Conservation (phyloP, 2,329 filamentous ascomycete genomes). For the Byssoonygena ceratinophila region DNA sequence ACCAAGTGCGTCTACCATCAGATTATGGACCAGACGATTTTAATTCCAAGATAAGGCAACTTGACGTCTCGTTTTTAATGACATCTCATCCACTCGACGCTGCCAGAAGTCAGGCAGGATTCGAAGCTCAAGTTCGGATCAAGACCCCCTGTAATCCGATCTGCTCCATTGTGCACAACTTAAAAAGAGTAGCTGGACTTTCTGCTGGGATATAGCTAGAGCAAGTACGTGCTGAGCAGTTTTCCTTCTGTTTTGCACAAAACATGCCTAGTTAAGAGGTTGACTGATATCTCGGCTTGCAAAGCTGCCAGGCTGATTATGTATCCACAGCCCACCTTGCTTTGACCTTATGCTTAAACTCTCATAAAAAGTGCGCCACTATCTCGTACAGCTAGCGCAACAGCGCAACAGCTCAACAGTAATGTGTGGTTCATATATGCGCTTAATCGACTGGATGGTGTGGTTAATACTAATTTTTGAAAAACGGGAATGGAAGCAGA, state of each 20-base stretch:
- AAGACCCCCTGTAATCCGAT: slow-evolving; percentile 3
- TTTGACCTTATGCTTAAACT: slow-evolving; percentile 3
- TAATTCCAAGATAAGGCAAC: slow-evolving; percentile 12
- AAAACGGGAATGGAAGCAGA: not conserved
- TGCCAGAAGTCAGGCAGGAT: slow-evolving; percentile 8
- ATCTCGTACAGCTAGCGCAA: not conserved
- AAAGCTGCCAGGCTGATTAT: slow-evolving; percentile 3
- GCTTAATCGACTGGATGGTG: not conserved
- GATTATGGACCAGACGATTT: slow-evolving; percentile 15
- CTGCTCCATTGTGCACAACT: slow-evolving; percentile 7
- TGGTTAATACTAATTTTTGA: not conserved
- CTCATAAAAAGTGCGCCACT: not conserved
- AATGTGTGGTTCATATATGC: no score
- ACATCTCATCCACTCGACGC: slow-evolving; percentile 9
- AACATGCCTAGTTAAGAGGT: not conserved
- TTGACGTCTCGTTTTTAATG: slow-evolving; percentile 11
- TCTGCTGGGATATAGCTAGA: not conserved
- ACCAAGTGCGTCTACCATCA: slow-evolving; percentile 17
- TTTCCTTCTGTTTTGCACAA: slow-evolving; percentile 2
- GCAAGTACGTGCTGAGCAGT: not conserved
- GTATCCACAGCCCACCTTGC: slow-evolving; percentile 6
- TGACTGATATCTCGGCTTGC: not conserved
- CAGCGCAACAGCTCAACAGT: not conserved
- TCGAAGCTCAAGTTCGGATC: slow-evolving; percentile 7
- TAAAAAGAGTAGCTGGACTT: not conserved